These are phyloP conservation scores for Kwoniella newhampshirensis DNA, from an alignment of 768 basidiomycete species.

Conservation along the genomic window DNA sequence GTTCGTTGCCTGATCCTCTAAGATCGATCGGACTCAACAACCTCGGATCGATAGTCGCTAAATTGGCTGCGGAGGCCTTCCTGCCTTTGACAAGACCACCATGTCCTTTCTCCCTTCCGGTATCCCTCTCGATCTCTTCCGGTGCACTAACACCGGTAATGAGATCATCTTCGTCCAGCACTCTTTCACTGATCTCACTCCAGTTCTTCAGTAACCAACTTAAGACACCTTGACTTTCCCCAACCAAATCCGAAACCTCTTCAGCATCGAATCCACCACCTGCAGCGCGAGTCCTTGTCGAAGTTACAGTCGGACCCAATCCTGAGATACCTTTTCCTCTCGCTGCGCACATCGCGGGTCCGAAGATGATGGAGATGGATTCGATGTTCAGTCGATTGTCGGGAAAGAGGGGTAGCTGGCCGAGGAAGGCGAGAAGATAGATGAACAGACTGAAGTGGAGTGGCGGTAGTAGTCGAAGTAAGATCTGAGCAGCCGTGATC, in stretches of 20 bases:
- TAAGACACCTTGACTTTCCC: constrained; percentile 30
- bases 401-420: constrained; percentile 59
- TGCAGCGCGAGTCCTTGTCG: not conserved
- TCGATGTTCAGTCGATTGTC: constrained; percentile 59
- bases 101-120: not conserved
- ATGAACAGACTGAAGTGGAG: constrained; percentile 70
- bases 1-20: constrained; percentile 14
- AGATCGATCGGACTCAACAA: constrained; percentile 39
- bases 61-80: constrained; percentile 10
- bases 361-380: constrained; percentile 59
- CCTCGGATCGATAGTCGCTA: constrained; percentile 31
- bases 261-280: constrained; percentile 27
- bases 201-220: constrained; percentile 40
- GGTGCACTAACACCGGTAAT: constrained; percentile 4
- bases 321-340: constrained; percentile 39
- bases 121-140: too few species aligned
- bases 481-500: constrained; percentile 57
- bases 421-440: constrained; percentile 71
- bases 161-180: constrained; percentile 29
- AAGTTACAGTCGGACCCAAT: constrained; percentile 24
- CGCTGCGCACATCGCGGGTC: constrained; percentile 50
- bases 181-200: constrained; percentile 30
- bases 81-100: constrained; percentile 3
- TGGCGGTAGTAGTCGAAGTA: constrained; percentile 59
- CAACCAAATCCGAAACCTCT: constrained; percentile 29